phyloP scores from a whole-genome alignment of 495 filamentous ascomycete genomes.

The Aspergillus egyptiacus region DNA sequence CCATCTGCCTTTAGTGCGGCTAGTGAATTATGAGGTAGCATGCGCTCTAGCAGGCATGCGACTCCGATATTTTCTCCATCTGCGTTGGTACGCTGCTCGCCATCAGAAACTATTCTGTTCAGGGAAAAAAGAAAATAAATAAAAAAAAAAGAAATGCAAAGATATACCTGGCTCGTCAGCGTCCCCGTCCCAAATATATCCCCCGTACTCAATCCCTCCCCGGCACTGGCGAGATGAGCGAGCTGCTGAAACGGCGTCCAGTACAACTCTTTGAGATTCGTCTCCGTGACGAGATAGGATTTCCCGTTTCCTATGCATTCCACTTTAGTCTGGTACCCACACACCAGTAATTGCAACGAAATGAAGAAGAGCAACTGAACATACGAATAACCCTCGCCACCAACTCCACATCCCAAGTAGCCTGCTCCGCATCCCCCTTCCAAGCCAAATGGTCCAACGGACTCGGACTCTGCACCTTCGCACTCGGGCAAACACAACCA shows the following conservation, averaged over 20 bases:
- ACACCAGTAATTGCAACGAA: background rate
- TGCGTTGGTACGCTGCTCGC: slow-evolving; percentile 6
- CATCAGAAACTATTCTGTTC: background rate
- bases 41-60: slow-evolving; percentile 21
- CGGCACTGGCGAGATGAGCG: slow-evolving; percentile 18
- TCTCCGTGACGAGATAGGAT: slow-evolving; percentile 14
- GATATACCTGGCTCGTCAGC: slow-evolving; percentile 18
- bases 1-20: background rate
- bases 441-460: slow-evolving; percentile 15
- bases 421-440: slow-evolving; percentile 7
- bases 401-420: slow-evolving; percentile 21
- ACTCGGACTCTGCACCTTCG: background rate
- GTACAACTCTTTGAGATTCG: slow-evolving; percentile 23
- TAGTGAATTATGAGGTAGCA: slow-evolving; percentile 7
- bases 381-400: slow-evolving; percentile 19
- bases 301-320: slow-evolving; percentile 19
- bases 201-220: slow-evolving; percentile 18
- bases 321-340: no score
- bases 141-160: background rate
- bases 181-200: slow-evolving; percentile 28
- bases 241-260: slow-evolving; percentile 26
- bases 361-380: slow-evolving; percentile 4
- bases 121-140: background rate
- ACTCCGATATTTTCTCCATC: slow-evolving; percentile 15
- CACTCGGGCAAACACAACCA: slow-evolving; percentile 33